Base-by-base conservation (phyloP, 257 asterid species). In the Solanum sitiens region DNA sequence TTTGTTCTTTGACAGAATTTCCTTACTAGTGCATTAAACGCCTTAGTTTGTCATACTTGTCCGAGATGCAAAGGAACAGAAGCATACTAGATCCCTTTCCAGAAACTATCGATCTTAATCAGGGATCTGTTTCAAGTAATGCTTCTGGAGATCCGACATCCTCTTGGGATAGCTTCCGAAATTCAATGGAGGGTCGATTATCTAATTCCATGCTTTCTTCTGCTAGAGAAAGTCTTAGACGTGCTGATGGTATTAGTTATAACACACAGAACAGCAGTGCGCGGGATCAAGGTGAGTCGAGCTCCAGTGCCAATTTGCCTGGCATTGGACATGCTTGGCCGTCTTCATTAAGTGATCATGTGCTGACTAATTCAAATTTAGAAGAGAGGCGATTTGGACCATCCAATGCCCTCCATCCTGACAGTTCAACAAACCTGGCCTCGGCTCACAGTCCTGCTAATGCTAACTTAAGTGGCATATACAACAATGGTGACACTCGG, bases 221-320 rank as follows among this genome's bases (percentile, higher is more conserved):
- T 72, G 73, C 88, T 35, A 94, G 90, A 87, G 90, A 88, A 44
- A 90, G 86, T 89, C 86, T 32, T 83, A 89, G 68, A 67, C 63
- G 84, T 91, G 86, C 84, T 53, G 89, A 90, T 86, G 83, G 87
- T 44, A 89, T 86, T 77, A 90, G 88, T 42, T 89, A 72, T 44
- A 63, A 67, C 82, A 89, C 92, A 47, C 94, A 59, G 88, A 90
- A 89, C 80, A 88, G 89, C 25, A 86, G 90, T 89, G 93, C 93
- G 74, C 92, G 98, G 97, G 93, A 91, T 90, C 91, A 82, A 32
- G 99, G 98, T 27, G 98, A 94, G 90, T 94, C 98, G 42, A 96
- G 98, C 93, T 95, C 95, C n/a, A 79, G 89, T 83, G 89, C 92
- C 86, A 93, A 88, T 90, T 68, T 88, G 45, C 95, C 88, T 35